Base-by-base conservation (phyloP, 208 protist genomes). In the Leishmania major region DNA sequence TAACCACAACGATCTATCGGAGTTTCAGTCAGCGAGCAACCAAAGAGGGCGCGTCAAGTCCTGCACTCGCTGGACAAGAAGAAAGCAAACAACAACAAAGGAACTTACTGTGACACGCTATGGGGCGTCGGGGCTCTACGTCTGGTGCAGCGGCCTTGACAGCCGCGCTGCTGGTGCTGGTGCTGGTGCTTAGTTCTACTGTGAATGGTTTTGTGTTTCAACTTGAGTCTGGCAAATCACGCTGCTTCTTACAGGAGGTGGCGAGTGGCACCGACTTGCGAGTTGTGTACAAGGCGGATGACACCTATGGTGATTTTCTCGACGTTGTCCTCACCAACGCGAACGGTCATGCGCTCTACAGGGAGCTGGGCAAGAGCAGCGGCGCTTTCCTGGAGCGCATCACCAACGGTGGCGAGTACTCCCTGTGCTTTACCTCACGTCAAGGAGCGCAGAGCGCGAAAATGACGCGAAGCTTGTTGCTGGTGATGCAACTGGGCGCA, bases 211-310 rank as follows among this genome's bases (percentile, higher is more conserved):
- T 90, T 59, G 80, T 85, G 35, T 97, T 98, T 77, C 78, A 84
- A 35, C 93, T 98, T 67, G 75, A 85, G 37, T 75, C 95, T 22
- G 78, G 84, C 11, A 84, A 82, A 25, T 77, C 82, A 45, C 93
- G 93, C 28, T 98, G 96, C 87, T 98, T 98, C 80, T 59, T 70
- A 7, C 93, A 98, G 80, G 94, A 98, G 69, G 80, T 97, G 17
- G 90, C 92, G 22, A 91, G 89, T 72, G 84, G 84, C 67, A 91
- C 83, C 2, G 88, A 96, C 6, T 66, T 96, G 40, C 82, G 67
- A 15, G 84, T 97, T 28, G 81, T 71, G 17, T 98, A 95, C 81
- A 77, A 75, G 2, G 87, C 93, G 28, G 75, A 80, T 28, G 78
- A 87, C 2, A 89, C 86, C n/a, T 95, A 87, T 66, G 92, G 87